Base-by-base conservation (phyloP, 164 flowering plant genomes). In the Tetrastigma voinierianum region DNA sequence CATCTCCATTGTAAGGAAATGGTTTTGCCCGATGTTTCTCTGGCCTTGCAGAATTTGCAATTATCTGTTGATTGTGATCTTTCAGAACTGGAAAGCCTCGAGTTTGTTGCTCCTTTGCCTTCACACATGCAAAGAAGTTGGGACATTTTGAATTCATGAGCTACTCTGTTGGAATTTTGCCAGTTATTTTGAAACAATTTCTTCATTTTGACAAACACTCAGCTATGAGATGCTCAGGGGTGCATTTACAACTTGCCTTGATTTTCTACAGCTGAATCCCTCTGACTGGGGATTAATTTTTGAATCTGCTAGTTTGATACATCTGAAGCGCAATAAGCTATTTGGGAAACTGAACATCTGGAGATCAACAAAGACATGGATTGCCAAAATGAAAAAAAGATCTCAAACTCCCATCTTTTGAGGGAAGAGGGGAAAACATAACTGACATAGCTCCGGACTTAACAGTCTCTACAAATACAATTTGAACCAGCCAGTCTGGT, bases 1-100 rank as follows among this genome's bases (percentile, higher is more conserved):
- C 99, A 92, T 76, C 91, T 95, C 63, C 97, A 90, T 59, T 92
- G 97, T 62, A 89, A 83, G 80, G 78, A 85, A 70, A 82, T 95
- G 87, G 46, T 68, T 51, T 72, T 92, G 66, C 97, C 99, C 4
- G 68, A 92, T 66, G 79, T 90, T 6, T 77, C 88, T 46, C 40
- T 69, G 13, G 90, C 86, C 58, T 53, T 91, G 65, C 74, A 83
- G 58, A 74, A 76, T 40, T 56, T 73, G 40, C 68, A 78, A n/a
- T 18, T 52, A 43, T 65, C 71, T 67, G 65, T 81, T 24, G 76
- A 77, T 19, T 63, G 6, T 58, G 82, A 87, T 66, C 69, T 84
- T 70, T 86, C 87, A 4, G 62, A 75, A 48, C 52, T 87, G 56
- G 78, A 81, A 44, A 78, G 73, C 59, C 81, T 90, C 0, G 67